Percentiles rank a stretch among this genome's conserved stretches.
phyloP scores from a whole-genome alignment of 495 filamentous ascomycete species.

The Elaphomyces granulatus region DNA sequence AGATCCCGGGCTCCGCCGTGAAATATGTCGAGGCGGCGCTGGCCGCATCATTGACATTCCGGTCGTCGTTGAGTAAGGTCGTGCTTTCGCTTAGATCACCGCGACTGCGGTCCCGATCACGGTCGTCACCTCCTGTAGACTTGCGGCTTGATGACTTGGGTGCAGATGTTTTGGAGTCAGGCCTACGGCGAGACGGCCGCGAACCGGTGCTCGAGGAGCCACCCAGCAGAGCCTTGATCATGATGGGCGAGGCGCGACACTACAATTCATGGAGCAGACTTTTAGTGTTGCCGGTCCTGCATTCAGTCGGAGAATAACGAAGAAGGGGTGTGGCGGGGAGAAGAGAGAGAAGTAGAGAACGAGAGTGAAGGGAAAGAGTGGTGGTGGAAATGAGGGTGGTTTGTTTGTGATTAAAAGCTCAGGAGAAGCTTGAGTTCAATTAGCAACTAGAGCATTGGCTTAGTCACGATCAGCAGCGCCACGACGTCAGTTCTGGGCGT shows the following conservation, averaged over 20 bases:
- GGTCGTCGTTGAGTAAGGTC: constrained; percentile 24
- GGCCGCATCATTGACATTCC: constrained; percentile 28
- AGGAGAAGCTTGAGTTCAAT: too few relatives aligned
- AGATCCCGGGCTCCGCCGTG: constrained; percentile 32
- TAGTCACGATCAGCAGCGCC: too few relatives aligned
- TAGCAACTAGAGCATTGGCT: too few relatives aligned
- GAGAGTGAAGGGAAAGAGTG: constrained; percentile 1
- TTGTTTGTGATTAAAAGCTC: too few relatives aligned
- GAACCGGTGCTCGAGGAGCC: constrained; percentile 25
- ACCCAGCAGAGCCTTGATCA: constrained; percentile 34
- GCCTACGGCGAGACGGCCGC: constrained; percentile 25
- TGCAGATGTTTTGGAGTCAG: constrained; percentile 14
- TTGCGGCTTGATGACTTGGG: constrained; percentile 31
- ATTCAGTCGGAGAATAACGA: constrained; percentile 19
- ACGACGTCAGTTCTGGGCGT: too few relatives aligned
- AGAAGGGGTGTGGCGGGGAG: constrained; percentile 1
- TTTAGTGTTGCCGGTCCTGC: not conserved
- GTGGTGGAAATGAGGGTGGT: constrained; percentile 13
- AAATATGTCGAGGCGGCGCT: constrained; percentile 40
- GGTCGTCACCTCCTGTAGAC: constrained; percentile 41
- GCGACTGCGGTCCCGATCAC: constrained; percentile 27
- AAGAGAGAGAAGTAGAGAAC: constrained; percentile 3
- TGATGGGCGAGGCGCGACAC: constrained; percentile 22
- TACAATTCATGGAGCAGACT: constrained; percentile 12
- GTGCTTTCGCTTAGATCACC: constrained; percentile 26